Evolutionary conservation across 148 eudicot genomes (phyloP).

Genomic region (Dianthus caryophyllus): DNA sequence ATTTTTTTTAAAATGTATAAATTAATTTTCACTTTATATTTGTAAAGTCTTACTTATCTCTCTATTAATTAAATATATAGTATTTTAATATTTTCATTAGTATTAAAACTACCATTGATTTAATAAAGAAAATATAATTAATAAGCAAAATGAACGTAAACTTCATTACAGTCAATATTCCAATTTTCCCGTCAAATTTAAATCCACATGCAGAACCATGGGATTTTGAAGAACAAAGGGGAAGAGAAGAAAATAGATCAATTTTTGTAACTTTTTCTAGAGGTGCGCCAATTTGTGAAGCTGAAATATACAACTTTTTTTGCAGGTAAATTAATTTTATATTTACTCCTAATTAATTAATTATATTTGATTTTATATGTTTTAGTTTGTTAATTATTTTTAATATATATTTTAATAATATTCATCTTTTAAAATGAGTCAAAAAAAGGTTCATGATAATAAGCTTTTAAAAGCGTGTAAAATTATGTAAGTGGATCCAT

Average conservation of each 20-base stretch:
- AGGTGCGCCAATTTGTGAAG: not conserved
- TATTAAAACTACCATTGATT: not conserved
- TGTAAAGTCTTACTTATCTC: not conserved
- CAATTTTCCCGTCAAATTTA: not conserved
- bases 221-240: not conserved
- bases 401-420: not conserved
- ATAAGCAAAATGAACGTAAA: not conserved
- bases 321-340: not conserved
- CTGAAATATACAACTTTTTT: not conserved
- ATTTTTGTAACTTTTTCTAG: conserved; percentile 15
- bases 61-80: not conserved
- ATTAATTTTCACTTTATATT: too few species aligned
- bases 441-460: not conserved
- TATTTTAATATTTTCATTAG: too few species aligned
- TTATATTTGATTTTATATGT: not conserved
- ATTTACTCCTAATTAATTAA: not conserved
- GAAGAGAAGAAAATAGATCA: not conserved
- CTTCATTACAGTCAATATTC: not conserved
- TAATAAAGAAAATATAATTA: not conserved
- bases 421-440: not conserved
- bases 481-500: too few species aligned
- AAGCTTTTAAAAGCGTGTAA: not conserved
- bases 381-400: not conserved
- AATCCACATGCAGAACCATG: conserved; percentile 16
- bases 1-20: too few species aligned